Conservation (phyloP, 257 asterid genomes). For the Fraxinus cuspidata region DNA sequence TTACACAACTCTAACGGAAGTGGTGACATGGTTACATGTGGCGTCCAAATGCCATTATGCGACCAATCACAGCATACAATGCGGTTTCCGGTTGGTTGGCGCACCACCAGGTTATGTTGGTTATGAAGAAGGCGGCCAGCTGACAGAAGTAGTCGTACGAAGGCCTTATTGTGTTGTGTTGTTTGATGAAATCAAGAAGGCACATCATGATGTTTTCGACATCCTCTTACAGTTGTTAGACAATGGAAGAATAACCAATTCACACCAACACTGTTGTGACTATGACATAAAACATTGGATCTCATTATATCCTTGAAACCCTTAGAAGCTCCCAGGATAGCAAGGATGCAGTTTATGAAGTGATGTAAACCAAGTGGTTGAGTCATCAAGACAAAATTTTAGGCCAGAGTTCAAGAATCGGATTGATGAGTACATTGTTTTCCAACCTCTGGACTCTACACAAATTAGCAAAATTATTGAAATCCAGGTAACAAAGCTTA, state of each 20-base stretch:
- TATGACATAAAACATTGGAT: conserved; percentile 89
- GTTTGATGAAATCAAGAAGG: conserved; percentile 93
- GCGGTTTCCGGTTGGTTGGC: conserved; percentile 93
- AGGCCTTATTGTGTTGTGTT: conserved; percentile 87
- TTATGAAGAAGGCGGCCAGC: conserved; percentile 93
- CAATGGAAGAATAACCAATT: conserved; percentile 88
- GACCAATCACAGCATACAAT: conserved; percentile 24
- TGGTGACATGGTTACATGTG: too few relatives aligned
- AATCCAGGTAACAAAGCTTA: conserved; percentile 61
- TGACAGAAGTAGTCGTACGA: conserved; percentile 80
- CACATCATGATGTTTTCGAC: conserved; percentile 91
- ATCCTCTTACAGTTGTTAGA: conserved; percentile 82
- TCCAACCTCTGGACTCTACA: conserved; percentile 73
- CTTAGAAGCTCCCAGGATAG: conserved; percentile 51
- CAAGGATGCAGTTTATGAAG: conserved; percentile 63
- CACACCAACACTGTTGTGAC: conserved; percentile 75
- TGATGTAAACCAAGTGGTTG: conserved; percentile 84
- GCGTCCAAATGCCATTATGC: too few relatives aligned
- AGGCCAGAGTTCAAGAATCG: conserved; percentile 93
- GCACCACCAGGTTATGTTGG: conserved; percentile 98
- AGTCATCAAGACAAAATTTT: conserved; percentile 76
- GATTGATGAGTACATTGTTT: conserved; percentile 85
- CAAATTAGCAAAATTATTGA: conserved; percentile 71
- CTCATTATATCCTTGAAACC: conserved; percentile 78
- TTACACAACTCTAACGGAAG: too few relatives aligned